Evolutionary conservation across 1,284 basidiomycete species (phyloP).

Genomic region (Laetiporus sulphureus): DNA sequence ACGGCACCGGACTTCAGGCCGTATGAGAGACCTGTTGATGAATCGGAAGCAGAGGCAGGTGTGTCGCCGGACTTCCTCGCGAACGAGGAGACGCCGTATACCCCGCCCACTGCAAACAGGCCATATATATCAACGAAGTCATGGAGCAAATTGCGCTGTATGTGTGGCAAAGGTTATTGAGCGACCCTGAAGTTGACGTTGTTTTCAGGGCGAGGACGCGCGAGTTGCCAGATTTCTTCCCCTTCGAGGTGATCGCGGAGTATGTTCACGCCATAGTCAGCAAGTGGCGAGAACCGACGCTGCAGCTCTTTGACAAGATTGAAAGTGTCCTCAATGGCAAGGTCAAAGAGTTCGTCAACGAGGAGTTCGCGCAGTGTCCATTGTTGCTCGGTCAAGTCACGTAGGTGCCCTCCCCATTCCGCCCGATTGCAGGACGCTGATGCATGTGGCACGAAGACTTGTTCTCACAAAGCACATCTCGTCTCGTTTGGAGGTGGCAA

Average conservation of each 20-base stretch:
- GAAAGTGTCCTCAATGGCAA: conserved; percentile 33
- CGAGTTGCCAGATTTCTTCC: conserved; percentile 60
- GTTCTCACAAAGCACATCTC: conserved; percentile 44
- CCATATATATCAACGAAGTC: conserved; percentile 55
- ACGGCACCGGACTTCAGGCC: conserved; percentile 50
- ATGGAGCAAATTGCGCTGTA: conserved; percentile 37
- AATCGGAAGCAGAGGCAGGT: conserved; percentile 8
- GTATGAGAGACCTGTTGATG: conserved; percentile 13
- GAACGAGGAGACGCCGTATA: conserved; percentile 27
- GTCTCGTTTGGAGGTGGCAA: conserved; percentile 31
- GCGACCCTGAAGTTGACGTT: no score
- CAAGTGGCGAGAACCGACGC: conserved; percentile 45
- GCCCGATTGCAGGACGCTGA: not conserved
- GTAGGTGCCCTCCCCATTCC: conserved; percentile 31
- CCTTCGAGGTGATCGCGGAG: conserved; percentile 49
- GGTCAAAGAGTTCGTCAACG: conserved; percentile 34
- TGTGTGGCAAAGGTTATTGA: no score
- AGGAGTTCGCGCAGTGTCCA: conserved; percentile 47
- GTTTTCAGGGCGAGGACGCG: conserved; percentile 60
- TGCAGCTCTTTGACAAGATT: conserved; percentile 40
- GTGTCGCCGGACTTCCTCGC: conserved; percentile 32
- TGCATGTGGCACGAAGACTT: conserved; percentile 32
- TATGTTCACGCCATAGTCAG: conserved; percentile 41
- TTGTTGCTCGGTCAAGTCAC: conserved; percentile 45
- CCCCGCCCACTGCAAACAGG: conserved; percentile 6